These are phyloP conservation scores for Lentinula sp. DNA, from an alignment of 768 basidiomycete genomes.

Conservation along the genomic window DNA sequence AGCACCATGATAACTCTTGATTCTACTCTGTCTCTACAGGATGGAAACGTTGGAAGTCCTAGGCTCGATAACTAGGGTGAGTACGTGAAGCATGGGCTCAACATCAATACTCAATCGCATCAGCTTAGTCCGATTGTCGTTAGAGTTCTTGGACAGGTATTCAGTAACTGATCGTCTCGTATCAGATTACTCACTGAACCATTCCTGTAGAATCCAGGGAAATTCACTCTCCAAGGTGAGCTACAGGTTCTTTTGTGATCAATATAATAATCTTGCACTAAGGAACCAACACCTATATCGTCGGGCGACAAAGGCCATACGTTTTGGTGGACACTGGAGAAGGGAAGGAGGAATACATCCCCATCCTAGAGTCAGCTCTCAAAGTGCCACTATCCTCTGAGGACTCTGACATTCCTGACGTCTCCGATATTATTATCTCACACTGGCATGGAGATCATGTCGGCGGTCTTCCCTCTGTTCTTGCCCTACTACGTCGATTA, in stretches of 20 bases:
- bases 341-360: conserved; percentile 61
- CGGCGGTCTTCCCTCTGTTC: conserved; percentile 66
- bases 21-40: neutral
- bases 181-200: too few species aligned
- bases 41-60: conserved; percentile 52
- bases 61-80: conserved; percentile 48
- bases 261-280: neutral
- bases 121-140: conserved; percentile 68
- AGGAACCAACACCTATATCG: conserved; percentile 90
- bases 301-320: conserved; percentile 66
- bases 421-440: conserved; percentile 89
- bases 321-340: conserved; percentile 83
- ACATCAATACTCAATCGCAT: neutral
- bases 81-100: conserved; percentile 5
- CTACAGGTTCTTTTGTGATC: neutral
- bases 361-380: conserved; percentile 60
- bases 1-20: neutral
- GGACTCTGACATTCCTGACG: conserved; percentile 39
- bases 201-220: conserved; percentile 67
- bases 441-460: conserved; percentile 90
- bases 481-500: conserved; percentile 56
- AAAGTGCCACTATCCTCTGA: conserved; percentile 22
- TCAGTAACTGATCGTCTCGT: neutral
- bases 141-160: conserved; percentile 72
- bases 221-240: conserved; percentile 81